A percentile compares a stretch with the other conserved stretches of the same genome.
These are phyloP conservation scores for Penicillium dipodomyicola DNA, from an alignment of 495 filamentous ascomycete genomes.

Conservation along the genomic window DNA sequence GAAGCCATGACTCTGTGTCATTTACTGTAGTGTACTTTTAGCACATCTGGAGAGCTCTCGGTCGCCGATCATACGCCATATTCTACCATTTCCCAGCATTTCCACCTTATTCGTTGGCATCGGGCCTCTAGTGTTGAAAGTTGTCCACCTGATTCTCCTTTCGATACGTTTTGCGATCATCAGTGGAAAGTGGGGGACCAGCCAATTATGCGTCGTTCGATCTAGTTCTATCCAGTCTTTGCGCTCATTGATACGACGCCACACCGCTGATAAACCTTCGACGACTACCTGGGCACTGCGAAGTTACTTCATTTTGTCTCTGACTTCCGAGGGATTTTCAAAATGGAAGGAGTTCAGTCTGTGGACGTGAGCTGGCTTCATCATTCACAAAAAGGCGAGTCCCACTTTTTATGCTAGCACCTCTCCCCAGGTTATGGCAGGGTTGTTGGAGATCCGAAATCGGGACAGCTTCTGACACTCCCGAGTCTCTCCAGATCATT, in stretches of 20 bases:
- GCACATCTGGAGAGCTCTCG: constrained; percentile 6
- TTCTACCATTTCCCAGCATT: background rate
- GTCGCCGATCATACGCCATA: constrained; percentile 19
- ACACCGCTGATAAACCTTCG: constrained; percentile 18
- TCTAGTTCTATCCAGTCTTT: constrained; percentile 26
- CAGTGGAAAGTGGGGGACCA: constrained; percentile 24
- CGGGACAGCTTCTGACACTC: constrained; percentile 13
- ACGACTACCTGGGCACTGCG: background rate
- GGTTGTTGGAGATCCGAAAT: constrained; percentile 7
- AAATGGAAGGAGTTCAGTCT: constrained; percentile 62
- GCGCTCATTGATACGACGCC: constrained; percentile 23
- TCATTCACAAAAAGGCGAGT: constrained; percentile 61
- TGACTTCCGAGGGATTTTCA: constrained; percentile 12
- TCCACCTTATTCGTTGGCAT: constrained; percentile 6
- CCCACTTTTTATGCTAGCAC: constrained; percentile 2
- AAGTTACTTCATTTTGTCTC: background rate
- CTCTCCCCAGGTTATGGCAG: background rate
- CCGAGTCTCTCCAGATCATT: constrained; percentile 25
- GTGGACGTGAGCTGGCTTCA: constrained; percentile 71
- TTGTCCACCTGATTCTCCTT: constrained; percentile 7
- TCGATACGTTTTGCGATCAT: constrained; percentile 5
- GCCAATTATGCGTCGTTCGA: constrained; percentile 31
- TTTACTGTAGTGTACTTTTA: constrained; percentile 9
- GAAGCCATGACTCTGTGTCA: background rate
- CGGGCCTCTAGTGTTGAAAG: constrained; percentile 5